Base-by-base conservation (phyloP, 306 rosid species). In the Cucurbita maxima region DNA sequence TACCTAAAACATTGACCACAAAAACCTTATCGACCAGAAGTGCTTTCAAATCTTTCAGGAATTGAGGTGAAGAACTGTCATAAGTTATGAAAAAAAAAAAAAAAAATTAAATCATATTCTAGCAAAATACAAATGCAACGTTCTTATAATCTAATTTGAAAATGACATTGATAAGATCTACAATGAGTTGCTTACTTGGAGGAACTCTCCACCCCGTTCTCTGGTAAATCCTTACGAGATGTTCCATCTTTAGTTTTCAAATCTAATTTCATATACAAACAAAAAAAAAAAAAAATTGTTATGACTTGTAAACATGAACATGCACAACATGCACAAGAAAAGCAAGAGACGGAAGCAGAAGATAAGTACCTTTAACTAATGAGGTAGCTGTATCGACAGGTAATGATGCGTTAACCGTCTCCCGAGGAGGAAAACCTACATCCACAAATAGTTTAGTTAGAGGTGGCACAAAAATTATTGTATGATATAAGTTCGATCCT, bases 1-100 rank as follows among this genome's bases (percentile, higher is more conserved):
- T 88, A 92, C 98, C 98, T 78, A 92, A 73, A 79, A 87, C 91
- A 60, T 84, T 87, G 71, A 84, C 63, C 25, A 92, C 84, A 77
- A 81, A 90, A 78, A 92, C 92, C 86, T 83, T 84, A 38, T 92
- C 74, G 77, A 74, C 77, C 83, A 84, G 77, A 73, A 90, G 98
- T 20, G 8, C 86, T 84, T 84, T 88, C 88, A 87, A 43, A 64
- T 92, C 98, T 44, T 71, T 84, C 76, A 71, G 8, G 82, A 87
- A 90, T 57, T 73, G 83, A 61, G 36, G 60, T 5, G 55, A 57
- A 59, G 73, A 40, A 30, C 74, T 70, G 44, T 45, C 58, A 70
- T 30, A 48, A 30, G 7, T 47, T 50, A 62, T 30, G 15, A 40
- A 14, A 70, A 30, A 40, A 14, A 70, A 58, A 69, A 9, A 50